Evolutionary conservation across 176 grass and related monocot genomes (phyloP).

Genomic region (Tuctoria greenei): DNA sequence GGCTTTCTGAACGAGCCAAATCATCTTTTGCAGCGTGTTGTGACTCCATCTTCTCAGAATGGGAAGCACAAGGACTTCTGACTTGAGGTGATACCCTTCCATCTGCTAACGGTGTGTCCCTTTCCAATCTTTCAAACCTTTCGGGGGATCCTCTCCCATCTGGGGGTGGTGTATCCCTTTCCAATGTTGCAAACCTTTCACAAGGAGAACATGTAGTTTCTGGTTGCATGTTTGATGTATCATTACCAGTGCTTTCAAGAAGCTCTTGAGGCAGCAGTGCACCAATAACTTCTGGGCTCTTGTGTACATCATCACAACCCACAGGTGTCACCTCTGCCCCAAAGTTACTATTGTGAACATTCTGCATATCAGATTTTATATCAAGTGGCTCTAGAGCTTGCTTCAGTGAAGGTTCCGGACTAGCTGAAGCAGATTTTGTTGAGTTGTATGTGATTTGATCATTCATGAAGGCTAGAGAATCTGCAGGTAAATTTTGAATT

Average conservation of each 20-base stretch:
- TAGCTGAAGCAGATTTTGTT: constrained; percentile 38
- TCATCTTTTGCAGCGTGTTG: constrained; percentile 34
- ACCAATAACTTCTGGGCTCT: constrained; percentile 39
- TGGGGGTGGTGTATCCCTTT: constrained; percentile 47
- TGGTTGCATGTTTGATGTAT: constrained; percentile 38
- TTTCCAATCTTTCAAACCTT: constrained; percentile 43
- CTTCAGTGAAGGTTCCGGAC: constrained; percentile 39
- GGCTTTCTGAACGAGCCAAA: constrained; percentile 42
- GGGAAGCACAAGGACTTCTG: constrained; percentile 33
- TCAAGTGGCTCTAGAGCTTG: constrained; percentile 37
- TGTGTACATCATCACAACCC: constrained; percentile 26
- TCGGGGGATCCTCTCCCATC: constrained; percentile 40
- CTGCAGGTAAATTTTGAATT: constrained; percentile 36
- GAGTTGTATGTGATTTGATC: constrained; percentile 48
- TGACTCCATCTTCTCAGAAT: constrained; percentile 36
- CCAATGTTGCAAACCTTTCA: constrained; percentile 37
- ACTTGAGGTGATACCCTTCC: constrained; percentile 33
- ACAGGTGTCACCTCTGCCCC: no score
- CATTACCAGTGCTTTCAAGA: constrained; percentile 49
- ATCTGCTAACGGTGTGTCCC: constrained; percentile 43
- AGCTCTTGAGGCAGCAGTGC: constrained; percentile 19
- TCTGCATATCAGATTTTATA: constrained; percentile 39
- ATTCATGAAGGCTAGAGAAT: constrained; percentile 43
- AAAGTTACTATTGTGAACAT: neutral
- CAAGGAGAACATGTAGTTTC: constrained; percentile 40